Evolutionary conservation across 495 filamentous ascomycete species (phyloP).

Genomic region (Acidomyces sp.): DNA sequence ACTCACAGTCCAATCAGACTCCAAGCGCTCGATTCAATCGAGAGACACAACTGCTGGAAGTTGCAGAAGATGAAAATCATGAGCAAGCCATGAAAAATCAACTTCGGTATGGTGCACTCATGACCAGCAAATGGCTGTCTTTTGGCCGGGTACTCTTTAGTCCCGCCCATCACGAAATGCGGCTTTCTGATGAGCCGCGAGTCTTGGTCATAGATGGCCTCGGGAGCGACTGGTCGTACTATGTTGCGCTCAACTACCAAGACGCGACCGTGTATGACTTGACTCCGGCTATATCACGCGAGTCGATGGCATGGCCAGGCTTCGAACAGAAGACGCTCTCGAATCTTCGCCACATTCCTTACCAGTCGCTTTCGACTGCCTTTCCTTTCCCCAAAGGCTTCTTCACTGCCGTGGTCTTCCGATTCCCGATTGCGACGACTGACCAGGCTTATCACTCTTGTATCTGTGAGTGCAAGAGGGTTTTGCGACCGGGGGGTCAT

Average conservation of each 20-base stretch:
- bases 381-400: constrained; percentile 82
- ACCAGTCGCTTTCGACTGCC: constrained; percentile 47
- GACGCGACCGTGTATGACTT: constrained; percentile 76
- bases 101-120: constrained; percentile 65
- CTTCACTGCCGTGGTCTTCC: constrained; percentile 75
- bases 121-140: constrained; percentile 77
- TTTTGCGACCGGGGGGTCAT: constrained; percentile 79
- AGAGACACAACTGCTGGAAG: constrained; percentile 35
- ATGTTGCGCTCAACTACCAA: constrained; percentile 84
- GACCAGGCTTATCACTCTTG: constrained; percentile 66
- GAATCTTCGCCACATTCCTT: constrained; percentile 78
- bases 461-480: constrained; percentile 77
- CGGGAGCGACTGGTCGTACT: constrained; percentile 93
- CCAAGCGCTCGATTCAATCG: constrained; percentile 24
- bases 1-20: constrained; percentile 17
- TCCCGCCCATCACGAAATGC: constrained; percentile 69
- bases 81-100: constrained; percentile 62
- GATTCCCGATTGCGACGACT: constrained; percentile 67
- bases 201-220: constrained; percentile 89
- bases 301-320: constrained; percentile 31
- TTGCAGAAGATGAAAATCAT: constrained; percentile 43
- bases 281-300: constrained; percentile 38
- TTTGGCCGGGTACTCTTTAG: constrained; percentile 93
- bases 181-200: constrained; percentile 38
- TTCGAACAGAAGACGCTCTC: constrained; percentile 41